Evolutionary conservation across 2,329 filamentous ascomycete species (phyloP), one percentile per base, ranked within the genome.

Genomic region (Claviceps quebecensis): DNA sequence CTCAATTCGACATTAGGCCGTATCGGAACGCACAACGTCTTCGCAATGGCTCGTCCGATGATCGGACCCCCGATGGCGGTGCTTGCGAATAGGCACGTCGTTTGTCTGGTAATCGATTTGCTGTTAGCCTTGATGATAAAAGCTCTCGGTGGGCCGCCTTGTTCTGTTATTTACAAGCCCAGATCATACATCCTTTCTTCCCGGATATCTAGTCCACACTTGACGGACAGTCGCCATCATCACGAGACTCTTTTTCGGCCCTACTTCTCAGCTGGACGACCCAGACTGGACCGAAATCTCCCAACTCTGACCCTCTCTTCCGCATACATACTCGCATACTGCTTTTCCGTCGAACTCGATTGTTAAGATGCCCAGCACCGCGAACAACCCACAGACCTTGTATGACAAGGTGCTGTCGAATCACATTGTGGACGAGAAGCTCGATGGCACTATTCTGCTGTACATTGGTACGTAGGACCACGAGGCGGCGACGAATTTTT

Each of bases 381-480:
- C 84, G 59, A 74, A 76, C 67, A 77, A 75, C 57, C 87, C 87
- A 51, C 83, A 83, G 70, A 95, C 90, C 61, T 78, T 96, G 65
- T 97, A 97, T 73, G 91, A 97, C 78, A 97, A 97, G 82, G 90
- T 97, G 70, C 85, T 97, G 63, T 81, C 87, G 62, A 84, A 84
- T 72, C 93, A 98, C 69, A 84, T 97, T 62, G 90, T 98, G 65
- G 87, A 96, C 64, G 86, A 95, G 79, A 87, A 90, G 77, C 80
- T 88, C 52, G 91, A 97, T 71, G 91, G 91, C 70, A 96, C 90
- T 53, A 76, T 94, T 61, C 74, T 95, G 57, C 77, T 97, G 54
- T 97, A 97, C 68, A 97, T 97, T 65, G 88, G 88, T 89, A 74
- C 59, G 80, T 67, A 26, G 11, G 11, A 22, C 46, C 5, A 41